A percentile compares a stretch with the other conserved stretches of the same genome.
These are phyloP conservation scores for Wolfiporia cocos DNA, from an alignment of 1,284 basidiomycete genomes.

Conservation along the genomic window DNA sequence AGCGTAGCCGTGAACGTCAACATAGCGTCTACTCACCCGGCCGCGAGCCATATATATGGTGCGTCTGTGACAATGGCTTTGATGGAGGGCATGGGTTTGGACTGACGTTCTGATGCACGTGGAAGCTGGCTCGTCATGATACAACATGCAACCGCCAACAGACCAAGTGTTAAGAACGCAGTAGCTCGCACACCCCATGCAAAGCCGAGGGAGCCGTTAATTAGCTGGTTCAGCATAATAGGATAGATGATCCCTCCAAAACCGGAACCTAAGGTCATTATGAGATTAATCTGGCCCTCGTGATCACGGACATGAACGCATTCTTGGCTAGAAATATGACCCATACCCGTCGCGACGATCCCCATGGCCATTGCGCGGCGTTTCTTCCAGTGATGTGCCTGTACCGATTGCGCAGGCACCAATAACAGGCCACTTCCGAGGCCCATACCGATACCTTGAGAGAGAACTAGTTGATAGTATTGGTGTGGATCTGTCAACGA, in stretches of 20 bases:
- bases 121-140: background rate
- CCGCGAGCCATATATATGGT: slow-evolving; percentile 8
- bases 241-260: slow-evolving; percentile 21
- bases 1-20: background rate
- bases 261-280: background rate
- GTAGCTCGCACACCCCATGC: slow-evolving; percentile 19
- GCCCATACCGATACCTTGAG: slow-evolving; percentile 33
- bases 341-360: slow-evolving; percentile 22
- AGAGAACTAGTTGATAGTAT: slow-evolving; percentile 22
- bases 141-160: slow-evolving; percentile 9
- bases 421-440: slow-evolving; percentile 36
- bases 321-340: slow-evolving; percentile 2
- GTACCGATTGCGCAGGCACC: slow-evolving; percentile 8
- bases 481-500: slow-evolving; percentile 15
- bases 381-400: slow-evolving; percentile 10
- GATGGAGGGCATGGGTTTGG: background rate
- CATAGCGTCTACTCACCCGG: slow-evolving; percentile 12
- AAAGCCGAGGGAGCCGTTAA: slow-evolving; percentile 17
- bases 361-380: slow-evolving; percentile 12
- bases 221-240: slow-evolving; percentile 24
- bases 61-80: background rate
- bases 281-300: too few species aligned
- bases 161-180: slow-evolving; percentile 8
- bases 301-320: background rate
- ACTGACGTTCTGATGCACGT: background rate